Base-by-base conservation (phyloP, 1,284 basidiomycete genomes). In the Cutaneotrichosporon cavernicola region DNA sequence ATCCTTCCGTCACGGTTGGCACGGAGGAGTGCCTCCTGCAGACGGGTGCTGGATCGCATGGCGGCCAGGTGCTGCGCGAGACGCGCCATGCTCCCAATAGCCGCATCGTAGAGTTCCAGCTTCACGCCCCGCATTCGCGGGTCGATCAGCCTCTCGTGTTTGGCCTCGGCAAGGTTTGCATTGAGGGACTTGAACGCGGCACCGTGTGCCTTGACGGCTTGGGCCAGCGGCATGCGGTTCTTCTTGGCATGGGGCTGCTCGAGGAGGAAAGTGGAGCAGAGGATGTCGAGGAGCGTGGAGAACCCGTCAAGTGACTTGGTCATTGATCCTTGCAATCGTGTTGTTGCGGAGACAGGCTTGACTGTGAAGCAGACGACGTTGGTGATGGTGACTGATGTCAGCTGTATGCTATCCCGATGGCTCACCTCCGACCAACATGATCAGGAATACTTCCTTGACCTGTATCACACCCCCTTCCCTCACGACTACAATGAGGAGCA, bases 61-160 rank as follows among this genome's bases (percentile, higher is more conserved):
- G 93, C 92, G 59, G 89, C 92, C 49, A 97, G 80, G 81, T 97
- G 93, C 74, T 97, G 94, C 0, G 91, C 94, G 4, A 97, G 85
- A 18, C 91, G 83, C 65, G 90, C 93, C 72, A 97, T 83, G 68
- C 88, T 89, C 62, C 87, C 87, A 6, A 96, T 88, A 0, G 90
- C 90, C 65, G 91, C 90, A 67, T 91, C 89, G 69, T 97, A 96
- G 0, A 90, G 87, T 61, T 83, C 77, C 47, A 84, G 79, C 14
- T 84, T 81, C 31, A 81, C 69, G 1, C 81, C 70, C 74, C 83
- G 64, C 78, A 84, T 81, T 4, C 83, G 75, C 0, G 75, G 68
- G 64, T 83, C 78, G n/a, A 81, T 74, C 13, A 89, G 79, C 78
- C 91, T 87, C 77, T 97, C 94, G 18, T 88, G 89, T 68, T 88